phyloP scores from a whole-genome alignment of 2,329 filamentous ascomycete species.

The Aotearoamyces nothofagi region DNA sequence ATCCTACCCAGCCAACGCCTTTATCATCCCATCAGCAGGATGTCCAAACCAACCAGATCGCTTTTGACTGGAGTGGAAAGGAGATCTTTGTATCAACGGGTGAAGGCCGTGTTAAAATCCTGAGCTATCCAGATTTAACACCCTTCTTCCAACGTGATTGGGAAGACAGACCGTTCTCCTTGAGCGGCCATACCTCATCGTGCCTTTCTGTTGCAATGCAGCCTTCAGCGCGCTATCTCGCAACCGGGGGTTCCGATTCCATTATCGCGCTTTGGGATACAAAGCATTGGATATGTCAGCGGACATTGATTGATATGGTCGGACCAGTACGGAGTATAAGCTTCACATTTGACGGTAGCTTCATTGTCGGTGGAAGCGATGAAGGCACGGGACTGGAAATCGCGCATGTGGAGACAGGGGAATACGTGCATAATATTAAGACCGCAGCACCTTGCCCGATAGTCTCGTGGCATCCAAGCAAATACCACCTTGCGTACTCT shows the following conservation, averaged over 20 bases:
- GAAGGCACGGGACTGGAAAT: conserved; percentile 56
- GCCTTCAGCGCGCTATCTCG: conserved; percentile 55
- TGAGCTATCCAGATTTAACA: conserved; percentile 50
- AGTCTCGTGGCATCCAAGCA: conserved; percentile 62
- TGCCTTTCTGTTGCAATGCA: conserved; percentile 56
- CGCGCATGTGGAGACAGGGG: conserved; percentile 58
- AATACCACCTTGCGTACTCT: conserved; percentile 60
- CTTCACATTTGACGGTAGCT: conserved; percentile 68
- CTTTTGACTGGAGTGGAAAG: conserved; percentile 58
- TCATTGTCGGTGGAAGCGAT: conserved; percentile 58
- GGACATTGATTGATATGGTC: conserved; percentile 53
- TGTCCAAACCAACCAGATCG: conserved; percentile 54
- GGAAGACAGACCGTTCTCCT: conserved; percentile 33
- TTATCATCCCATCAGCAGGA: conserved; percentile 43
- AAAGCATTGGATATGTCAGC: conserved; percentile 59
- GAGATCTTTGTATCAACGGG: conserved; percentile 57
- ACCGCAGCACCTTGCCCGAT: conserved; percentile 47
- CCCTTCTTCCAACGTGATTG: conserved; percentile 33
- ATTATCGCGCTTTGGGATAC: conserved; percentile 69
- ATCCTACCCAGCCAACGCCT: conserved; percentile 38
- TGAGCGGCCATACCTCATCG: conserved; percentile 60
- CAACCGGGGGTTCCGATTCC: conserved; percentile 61
- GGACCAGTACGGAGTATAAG: conserved; percentile 55
- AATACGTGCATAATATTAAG: conserved; percentile 57
- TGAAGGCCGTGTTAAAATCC: conserved; percentile 54